A percentile compares a stretch with the other conserved stretches of the same genome.
These are phyloP conservation scores for Plectosphaerella cucumerina DNA, from an alignment of 2,329 filamentous ascomycete species.

Conservation along the genomic window DNA sequence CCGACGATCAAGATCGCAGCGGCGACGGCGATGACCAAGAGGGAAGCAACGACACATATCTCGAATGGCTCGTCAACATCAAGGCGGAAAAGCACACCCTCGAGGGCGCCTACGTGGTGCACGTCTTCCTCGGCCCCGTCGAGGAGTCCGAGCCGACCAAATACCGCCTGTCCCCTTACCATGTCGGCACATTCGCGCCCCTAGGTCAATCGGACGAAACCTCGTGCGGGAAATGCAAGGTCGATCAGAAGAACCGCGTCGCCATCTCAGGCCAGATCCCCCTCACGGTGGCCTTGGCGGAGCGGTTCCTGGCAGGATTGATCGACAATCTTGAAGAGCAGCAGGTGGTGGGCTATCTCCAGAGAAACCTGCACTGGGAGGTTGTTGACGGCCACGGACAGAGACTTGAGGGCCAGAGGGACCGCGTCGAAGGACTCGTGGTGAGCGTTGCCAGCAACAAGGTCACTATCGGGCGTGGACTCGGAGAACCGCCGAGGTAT, in stretches of 20 bases:
- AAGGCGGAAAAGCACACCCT: conserved; percentile 44
- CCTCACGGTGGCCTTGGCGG: conserved; percentile 21
- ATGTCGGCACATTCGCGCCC: conserved; percentile 42
- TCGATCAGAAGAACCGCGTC: conserved; percentile 9
- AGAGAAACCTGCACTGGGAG: conserved; percentile 18
- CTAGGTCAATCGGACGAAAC: conserved; percentile 25
- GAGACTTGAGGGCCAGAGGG: conserved; percentile 8
- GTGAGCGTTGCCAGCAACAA: conserved; percentile 7
- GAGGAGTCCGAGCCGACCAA: conserved; percentile 32
- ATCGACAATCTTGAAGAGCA: conserved; percentile 15
- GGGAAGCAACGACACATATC: conserved; percentile 22
- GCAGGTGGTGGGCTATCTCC: conserved; percentile 20
- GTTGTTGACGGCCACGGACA: conserved; percentile 15
- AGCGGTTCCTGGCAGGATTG: conserved; percentile 16
- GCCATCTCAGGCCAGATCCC: conserved; percentile 21
- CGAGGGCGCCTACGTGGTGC: conserved; percentile 47
- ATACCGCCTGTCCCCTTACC: conserved; percentile 36
- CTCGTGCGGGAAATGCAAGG: conserved; percentile 16
- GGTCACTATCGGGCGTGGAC: conserved; percentile 1
- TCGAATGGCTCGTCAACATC: conserved; percentile 53
- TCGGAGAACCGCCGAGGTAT: no score
- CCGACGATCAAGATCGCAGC: no score
- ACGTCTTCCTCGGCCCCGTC: conserved; percentile 47
- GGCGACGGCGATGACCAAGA: no score
- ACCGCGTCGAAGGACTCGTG: conserved; percentile 1